Evolutionary conservation across 495 filamentous ascomycete genomes (phyloP), one percentile per base, ranked within the genome.

Genomic region (Trichoderma parareesei): DNA sequence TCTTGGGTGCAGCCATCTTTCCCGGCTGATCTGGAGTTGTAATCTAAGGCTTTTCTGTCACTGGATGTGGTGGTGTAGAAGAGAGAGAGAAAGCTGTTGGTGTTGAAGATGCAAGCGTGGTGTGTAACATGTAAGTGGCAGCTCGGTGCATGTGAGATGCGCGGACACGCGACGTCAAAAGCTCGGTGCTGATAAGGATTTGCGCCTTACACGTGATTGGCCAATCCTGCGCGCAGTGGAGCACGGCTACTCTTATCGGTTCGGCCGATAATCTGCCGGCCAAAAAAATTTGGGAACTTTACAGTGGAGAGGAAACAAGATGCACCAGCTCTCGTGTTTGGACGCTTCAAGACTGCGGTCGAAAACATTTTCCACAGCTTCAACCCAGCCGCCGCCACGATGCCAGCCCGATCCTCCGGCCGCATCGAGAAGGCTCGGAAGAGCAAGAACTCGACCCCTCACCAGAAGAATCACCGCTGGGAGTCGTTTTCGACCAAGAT

Each of bases 401-500:
- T 81, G 79, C 74, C 75, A 62, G 81, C 85, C 72, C 81, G 80
- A 66, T 81, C 83, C 64, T 84, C 85, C 65, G 86, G 86, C 65
- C 85, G 84, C 69, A 86, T 87, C 70, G 75, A 78, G 33, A 90
- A 88, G 76, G 79, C 85, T 71, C 82, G 80, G 63, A 87, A 87
- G 76, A 76, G 81, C 65, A 87, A 88, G 77, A 79, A 75, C 69
- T 81, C 84, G 67, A 96, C 92, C 9, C 78, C 80, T 67, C 89
- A 92, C 40, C 86, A 86, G 67, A 92, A 90, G 69, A 86, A 88
- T 40, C 90, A 96, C 73, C 83, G 89, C 74, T 98, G 91, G 83
- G 90, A 99, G 78, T 86, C 87, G 60, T 99, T 99, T 76, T 92
- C 90, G 43, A 81, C 87, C 74, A 96, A 97, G 72, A 91, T 99